Conservation (phyloP, 2,329 filamentous ascomycete genomes). For the Fragosphaeria purpurea region DNA sequence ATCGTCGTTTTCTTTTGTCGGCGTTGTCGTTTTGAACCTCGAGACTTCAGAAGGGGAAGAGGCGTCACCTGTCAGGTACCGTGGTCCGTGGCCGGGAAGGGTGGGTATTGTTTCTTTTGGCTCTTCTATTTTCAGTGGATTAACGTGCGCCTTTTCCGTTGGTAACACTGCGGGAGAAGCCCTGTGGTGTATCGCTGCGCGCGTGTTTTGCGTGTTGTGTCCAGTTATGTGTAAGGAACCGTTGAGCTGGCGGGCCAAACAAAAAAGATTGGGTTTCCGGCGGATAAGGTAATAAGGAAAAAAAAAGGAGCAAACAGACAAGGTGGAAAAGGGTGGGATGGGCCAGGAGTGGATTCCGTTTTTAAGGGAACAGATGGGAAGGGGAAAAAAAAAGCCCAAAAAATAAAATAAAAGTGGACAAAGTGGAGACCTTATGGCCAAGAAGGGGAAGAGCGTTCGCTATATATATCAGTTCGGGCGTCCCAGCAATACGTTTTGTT, state of each 20-base stretch:
- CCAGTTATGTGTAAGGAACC: constrained; percentile 4
- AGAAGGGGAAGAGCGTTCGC: constrained; percentile 8
- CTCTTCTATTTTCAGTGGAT: constrained; percentile 8
- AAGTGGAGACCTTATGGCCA: constrained; percentile 8
- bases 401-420: constrained; percentile 9
- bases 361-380: constrained; percentile 3
- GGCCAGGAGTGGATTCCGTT: neutral
- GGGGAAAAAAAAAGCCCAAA: neutral
- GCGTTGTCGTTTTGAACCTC: too few species aligned
- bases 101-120: constrained; percentile 4
- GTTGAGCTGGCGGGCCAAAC: constrained; percentile 4
- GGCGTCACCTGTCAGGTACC: constrained; percentile 13
- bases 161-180: constrained; percentile 8
- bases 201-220: neutral
- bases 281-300: neutral
- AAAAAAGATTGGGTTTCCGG: constrained; percentile 8
- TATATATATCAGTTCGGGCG: constrained; percentile 7
- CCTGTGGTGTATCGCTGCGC: too few species aligned
- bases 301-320: constrained; percentile 2
- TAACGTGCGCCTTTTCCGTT: neutral
- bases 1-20: neutral
- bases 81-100: constrained; percentile 13
- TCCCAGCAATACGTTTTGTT: neutral
- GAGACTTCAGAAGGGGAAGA: neutral
- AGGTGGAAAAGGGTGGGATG: neutral